Evolutionary conservation across 78 protist genomes (phyloP).

Genomic region (Dictyostelium brefeldianum): DNA sequence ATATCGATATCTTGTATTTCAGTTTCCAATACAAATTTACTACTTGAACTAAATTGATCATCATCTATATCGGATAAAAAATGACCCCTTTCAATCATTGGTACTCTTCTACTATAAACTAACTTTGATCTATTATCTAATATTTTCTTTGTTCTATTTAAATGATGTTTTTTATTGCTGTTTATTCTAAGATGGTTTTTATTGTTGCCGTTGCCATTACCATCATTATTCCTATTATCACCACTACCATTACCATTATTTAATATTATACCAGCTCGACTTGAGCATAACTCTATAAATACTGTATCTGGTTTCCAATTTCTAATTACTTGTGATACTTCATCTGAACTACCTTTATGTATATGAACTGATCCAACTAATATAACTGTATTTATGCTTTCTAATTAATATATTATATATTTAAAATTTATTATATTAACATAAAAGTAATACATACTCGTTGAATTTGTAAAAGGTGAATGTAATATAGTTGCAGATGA

Average conservation of each 20-base stretch:
- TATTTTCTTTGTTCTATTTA: conserved; percentile 3
- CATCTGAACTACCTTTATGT: conserved; percentile 75
- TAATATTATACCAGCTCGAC: conserved; percentile 64
- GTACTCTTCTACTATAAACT: conserved; percentile 3
- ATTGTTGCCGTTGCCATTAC: neutral
- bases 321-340: conserved; percentile 50
- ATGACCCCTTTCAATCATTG: neutral
- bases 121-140: neutral
- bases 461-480: conserved; percentile 60
- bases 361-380: conserved; percentile 76
- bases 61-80: conserved; percentile 13
- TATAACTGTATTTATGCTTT: conserved; percentile 20
- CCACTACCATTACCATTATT: neutral
- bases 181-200: neutral
- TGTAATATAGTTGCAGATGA: conserved; percentile 61
- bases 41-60: neutral
- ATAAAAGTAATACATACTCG: conserved; percentile 34
- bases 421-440: neutral
- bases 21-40: conserved; percentile 3
- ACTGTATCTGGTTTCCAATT: conserved; percentile 77
- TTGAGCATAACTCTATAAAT: conserved; percentile 62
- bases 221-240: neutral
- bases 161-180: neutral
- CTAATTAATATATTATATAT: neutral
- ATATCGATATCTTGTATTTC: conserved; percentile 26